Evolutionary conservation across 352 stramenopile species (phyloP).

Genomic region (Globisporangium nodosum): DNA sequence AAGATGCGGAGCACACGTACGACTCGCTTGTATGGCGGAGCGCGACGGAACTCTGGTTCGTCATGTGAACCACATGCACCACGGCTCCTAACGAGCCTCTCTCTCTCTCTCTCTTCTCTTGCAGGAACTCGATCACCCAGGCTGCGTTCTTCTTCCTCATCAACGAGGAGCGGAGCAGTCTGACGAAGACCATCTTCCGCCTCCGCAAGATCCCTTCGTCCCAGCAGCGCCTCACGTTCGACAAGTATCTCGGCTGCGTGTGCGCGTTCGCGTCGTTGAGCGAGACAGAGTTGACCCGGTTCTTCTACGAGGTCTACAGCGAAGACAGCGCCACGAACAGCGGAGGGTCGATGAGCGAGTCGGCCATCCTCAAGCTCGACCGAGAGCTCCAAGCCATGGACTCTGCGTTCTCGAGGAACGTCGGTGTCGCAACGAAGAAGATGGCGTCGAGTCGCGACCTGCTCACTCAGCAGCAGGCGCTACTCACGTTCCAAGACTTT

Average conservation of each 20-base stretch:
- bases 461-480: conserved; percentile 10
- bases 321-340: conserved; percentile 12
- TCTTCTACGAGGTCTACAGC: conserved; percentile 51
- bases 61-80: background rate
- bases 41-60: background rate
- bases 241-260: conserved; percentile 44
- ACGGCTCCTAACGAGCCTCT: background rate
- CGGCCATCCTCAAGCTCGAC: conserved; percentile 31
- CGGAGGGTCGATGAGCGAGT: conserved; percentile 20
- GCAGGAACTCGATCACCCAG: conserved; percentile 32
- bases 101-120: background rate
- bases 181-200: conserved; percentile 40
- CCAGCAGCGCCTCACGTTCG: conserved; percentile 37
- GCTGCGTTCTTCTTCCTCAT: conserved; percentile 57
- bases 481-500: conserved; percentile 47
- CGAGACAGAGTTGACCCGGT: conserved; percentile 43
- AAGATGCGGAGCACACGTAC: conserved; percentile 32
- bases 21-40: background rate
- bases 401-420: conserved; percentile 37
- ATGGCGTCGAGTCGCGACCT: conserved; percentile 21
- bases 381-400: conserved; percentile 37
- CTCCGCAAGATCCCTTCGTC: conserved; percentile 19
- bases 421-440: conserved; percentile 36
- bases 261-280: conserved; percentile 44
- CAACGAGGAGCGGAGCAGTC: conserved; percentile 30